These are phyloP conservation scores for Eimeria brunetti DNA, from an alignment of 169 alveolate genomes.

Conservation along the genomic window DNA sequence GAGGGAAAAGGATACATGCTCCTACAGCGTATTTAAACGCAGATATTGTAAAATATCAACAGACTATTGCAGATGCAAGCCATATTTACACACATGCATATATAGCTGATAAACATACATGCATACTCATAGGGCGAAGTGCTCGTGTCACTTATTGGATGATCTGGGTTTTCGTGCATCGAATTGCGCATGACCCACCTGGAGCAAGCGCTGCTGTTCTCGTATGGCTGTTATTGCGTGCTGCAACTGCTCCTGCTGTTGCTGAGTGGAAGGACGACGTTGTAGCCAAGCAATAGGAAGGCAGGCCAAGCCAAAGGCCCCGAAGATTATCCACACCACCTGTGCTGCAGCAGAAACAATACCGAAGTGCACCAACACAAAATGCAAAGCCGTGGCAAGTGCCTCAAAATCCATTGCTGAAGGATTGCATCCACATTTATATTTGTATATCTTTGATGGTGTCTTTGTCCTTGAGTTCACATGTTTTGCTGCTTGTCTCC, in stretches of 20 bases:
- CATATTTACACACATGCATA: too few relatives aligned
- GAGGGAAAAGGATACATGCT: too few relatives aligned
- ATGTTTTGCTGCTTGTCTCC: neutral
- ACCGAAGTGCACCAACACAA: slow-evolving; percentile 3
- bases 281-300: slow-evolving; percentile 40
- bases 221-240: slow-evolving; percentile 33
- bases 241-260: slow-evolving; percentile 48
- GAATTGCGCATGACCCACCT: neutral
- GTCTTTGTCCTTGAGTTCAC: neutral
- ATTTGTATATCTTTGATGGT: neutral
- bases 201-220: slow-evolving; percentile 27
- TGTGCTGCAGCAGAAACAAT: slow-evolving; percentile 31
- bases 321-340: slow-evolving; percentile 58
- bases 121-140: neutral
- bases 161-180: neutral
- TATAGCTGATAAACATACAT: too few relatives aligned
- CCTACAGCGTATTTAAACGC: too few relatives aligned
- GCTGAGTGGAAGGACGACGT: slow-evolving; percentile 33
- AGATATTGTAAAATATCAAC: too few relatives aligned
- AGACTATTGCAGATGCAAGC: too few relatives aligned
- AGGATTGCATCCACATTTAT: neutral
- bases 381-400: neutral
- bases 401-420: neutral
- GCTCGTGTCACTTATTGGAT: neutral
- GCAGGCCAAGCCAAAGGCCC: slow-evolving; percentile 37